Evolutionary conservation across 805 yeast species (phyloP), one percentile per base, ranked within the genome.

Genomic region (Lachancea fermentati): DNA sequence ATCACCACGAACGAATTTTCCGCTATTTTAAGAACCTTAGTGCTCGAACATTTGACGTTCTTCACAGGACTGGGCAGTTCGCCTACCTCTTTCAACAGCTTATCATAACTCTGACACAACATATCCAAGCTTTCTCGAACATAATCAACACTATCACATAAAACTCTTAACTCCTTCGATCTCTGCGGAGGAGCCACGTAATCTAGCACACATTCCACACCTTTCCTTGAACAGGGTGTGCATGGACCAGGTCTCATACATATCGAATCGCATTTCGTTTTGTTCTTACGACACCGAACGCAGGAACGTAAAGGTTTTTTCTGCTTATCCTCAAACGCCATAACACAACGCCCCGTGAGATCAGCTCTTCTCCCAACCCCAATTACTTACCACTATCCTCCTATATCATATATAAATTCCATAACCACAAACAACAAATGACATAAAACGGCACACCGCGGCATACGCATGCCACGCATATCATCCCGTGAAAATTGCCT

Each of bases 201-300:
- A 47, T 78, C 85, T 33, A 79, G 62, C 33, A 69, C 68, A 52
- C 87, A 81, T 19, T 62, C 59, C 15, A 73, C 49, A 13, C 75
- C 74, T 43, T 72, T 68, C 53, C 71, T 75, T 4, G 63, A 47
- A 54, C 87, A 81, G 22, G 74, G 68, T 2, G 79, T 57, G 51
- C 87, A 81, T 0, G 83, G 73, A 17, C 59, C 53, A 3, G 86
- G 85, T 26, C 66, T 58, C 12, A 76, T 72, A 17, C 54, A 52
- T 11, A 60, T 47, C 9, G 80, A 80, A 52, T 80, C 81, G 58
- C 87, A 81, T 51, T 72, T 77, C 13, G 80, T 78, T 55, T 81
- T 81, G 49, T 78, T 81, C 51, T 74, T 75, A 26, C 86, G 67
- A 57, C 87, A 81, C 24, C 82, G 65, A 4, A 73, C 67, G 54